phyloP scores from a whole-genome alignment of 495 filamentous ascomycete genomes.

The Cetradonia linearis region DNA sequence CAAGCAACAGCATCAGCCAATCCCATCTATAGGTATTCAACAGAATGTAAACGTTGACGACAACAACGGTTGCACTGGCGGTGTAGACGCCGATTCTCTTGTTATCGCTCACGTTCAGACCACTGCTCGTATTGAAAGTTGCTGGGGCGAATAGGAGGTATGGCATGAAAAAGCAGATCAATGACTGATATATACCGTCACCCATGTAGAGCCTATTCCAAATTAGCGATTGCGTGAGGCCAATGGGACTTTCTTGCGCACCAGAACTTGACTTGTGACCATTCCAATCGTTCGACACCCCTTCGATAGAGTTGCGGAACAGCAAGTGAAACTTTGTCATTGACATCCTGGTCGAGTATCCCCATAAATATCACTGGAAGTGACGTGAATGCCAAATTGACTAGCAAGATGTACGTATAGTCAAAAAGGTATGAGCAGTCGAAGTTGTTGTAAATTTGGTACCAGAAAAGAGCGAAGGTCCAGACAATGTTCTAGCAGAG shows the following conservation, averaged over 20 bases:
- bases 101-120: slow-evolving; percentile 62
- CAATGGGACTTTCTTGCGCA: slow-evolving; percentile 33
- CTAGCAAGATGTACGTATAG: slow-evolving; percentile 91
- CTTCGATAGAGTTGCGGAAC: slow-evolving; percentile 93
- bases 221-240: slow-evolving; percentile 28
- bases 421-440: slow-evolving; percentile 95
- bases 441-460: slow-evolving; percentile 88
- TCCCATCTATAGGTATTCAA: slow-evolving; percentile 98
- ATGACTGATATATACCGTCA: slow-evolving; percentile 89
- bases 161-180: slow-evolving; percentile 86
- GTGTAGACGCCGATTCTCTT: slow-evolving; percentile 76
- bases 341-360: slow-evolving; percentile 94
- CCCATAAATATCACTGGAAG: slow-evolving; percentile 93
- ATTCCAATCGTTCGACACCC: slow-evolving; percentile 93
- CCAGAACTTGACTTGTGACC: slow-evolving; percentile 97
- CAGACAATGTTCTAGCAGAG: slow-evolving; percentile 75
- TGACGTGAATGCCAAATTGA: slow-evolving; percentile 96
- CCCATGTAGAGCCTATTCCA: slow-evolving; percentile 74
- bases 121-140: slow-evolving; percentile 55
- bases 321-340: slow-evolving; percentile 83
- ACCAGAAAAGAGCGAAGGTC: slow-evolving; percentile 98
- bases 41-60: slow-evolving; percentile 87
- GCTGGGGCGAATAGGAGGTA: slow-evolving; percentile 65
- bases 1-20: slow-evolving; percentile 80
- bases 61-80: slow-evolving; percentile 62